Percentiles rank a stretch among this genome's conserved stretches.
Evolutionary conservation across 1,284 basidiomycete species (phyloP).

Genomic region (Irpex lacteus): DNA sequence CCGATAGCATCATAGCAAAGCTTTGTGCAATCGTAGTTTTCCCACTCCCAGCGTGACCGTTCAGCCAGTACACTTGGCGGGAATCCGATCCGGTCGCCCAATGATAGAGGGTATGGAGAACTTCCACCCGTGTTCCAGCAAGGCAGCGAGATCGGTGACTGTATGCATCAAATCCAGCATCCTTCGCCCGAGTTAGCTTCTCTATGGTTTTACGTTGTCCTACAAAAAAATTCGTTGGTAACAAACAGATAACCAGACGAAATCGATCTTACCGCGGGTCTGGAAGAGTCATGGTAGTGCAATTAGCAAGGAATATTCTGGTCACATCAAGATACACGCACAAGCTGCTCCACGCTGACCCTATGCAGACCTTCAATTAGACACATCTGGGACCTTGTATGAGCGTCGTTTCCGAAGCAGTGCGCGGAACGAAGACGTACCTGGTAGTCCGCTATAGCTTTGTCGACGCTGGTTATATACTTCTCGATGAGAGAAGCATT

Average conservation of each 20-base stretch:
- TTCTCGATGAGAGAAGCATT: neutral
- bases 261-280: neutral
- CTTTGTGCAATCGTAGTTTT: constrained; percentile 16
- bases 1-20: too few species aligned
- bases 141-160: neutral
- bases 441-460: neutral
- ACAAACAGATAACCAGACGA: neutral
- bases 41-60: constrained; percentile 17
- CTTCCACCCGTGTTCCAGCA: neutral
- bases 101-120: neutral
- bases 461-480: neutral
- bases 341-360: neutral
- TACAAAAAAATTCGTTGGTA: neutral
- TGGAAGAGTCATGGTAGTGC: neutral
- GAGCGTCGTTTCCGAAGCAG: neutral
- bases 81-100: neutral
- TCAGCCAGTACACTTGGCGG: constrained; percentile 14
- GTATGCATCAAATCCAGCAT: neutral
- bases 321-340: neutral
- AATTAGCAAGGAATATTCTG: neutral
- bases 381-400: neutral
- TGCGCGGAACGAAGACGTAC: neutral
- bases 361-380: neutral
- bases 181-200: neutral
- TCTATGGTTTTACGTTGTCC: neutral